Base-by-base conservation (phyloP, 1,139 yeast species). In the Yamadazyma diospyri region DNA sequence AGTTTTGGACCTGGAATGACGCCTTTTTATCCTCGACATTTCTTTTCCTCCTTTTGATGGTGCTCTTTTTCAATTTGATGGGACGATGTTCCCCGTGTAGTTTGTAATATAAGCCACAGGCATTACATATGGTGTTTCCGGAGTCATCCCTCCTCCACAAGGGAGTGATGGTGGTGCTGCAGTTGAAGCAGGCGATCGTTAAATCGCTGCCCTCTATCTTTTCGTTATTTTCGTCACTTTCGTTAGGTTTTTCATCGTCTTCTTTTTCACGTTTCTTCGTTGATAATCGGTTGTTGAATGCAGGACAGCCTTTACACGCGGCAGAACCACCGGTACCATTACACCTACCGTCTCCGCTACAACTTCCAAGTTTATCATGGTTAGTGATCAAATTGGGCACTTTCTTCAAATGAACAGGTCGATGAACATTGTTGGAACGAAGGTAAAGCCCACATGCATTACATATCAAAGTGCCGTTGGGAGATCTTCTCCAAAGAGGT, bases 301-400 rank as follows among this genome's bases (percentile, higher is more conserved):
- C 88, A 2, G 94, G 94, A 51, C 95, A 85, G 4, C 89, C 88
- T 42, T 78, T 70, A 53, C 95, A 85, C 2, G 87, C 87, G 4
- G 72, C 72, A 2, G 88, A 62, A 2, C 95, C 95, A 4, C 95
- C 95, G 1, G 92, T 84, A 2, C 95, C 95, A 48, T 84, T 84
- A 55, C 95, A 85, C 41, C 79, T 69, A 5, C 94, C 94, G 47
- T 82, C 86, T 8, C 95, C 95, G 38, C 80, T 77, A 50, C 95
- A 85, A 4, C 84, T 72, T 0, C 94, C 94, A 23, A 59, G 61
- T 16, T 47, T 51, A 22, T 61, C 57, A 6, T 59, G 55, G 8
- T 78, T 58, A 2, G 70, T 53, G 1, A 78, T 72, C 13, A 78
- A 68, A 42, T 72, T 72, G 4, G 87, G 86, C 1, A 84, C 82